A percentile compares a stretch with the other conserved stretches of the same genome.
Conservation (phyloP, 768 basidiomycete species). For the Hypholoma fasciculare region DNA sequence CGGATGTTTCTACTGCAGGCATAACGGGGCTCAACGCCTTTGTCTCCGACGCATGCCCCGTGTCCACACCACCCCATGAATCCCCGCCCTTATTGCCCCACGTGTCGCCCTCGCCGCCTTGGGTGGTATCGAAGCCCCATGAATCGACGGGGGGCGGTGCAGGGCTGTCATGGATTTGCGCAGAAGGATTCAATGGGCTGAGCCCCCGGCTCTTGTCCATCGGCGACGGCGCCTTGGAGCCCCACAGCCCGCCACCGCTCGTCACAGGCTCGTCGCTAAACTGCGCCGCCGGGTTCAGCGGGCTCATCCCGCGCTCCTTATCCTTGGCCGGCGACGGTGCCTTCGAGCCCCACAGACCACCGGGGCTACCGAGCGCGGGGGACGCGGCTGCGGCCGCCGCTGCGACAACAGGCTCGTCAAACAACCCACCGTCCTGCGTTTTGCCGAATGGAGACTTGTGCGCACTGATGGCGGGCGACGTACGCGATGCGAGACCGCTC, state of each 20-base stretch:
- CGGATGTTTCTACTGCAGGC: constrained; percentile 13
- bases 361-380: neutral
- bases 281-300: neutral
- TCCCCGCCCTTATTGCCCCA: constrained; percentile 13
- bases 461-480: constrained; percentile 19
- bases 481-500: constrained; percentile 17
- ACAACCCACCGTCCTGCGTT: constrained; percentile 4
- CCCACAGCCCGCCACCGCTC: constrained; percentile 9
- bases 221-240: constrained; percentile 25
- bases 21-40: constrained; percentile 5
- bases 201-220: constrained; percentile 23
- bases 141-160: constrained; percentile 8
- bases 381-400: neutral
- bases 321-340: constrained; percentile 21
- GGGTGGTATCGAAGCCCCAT: constrained; percentile 10
- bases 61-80: constrained; percentile 9
- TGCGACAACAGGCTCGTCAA: constrained; percentile 10
- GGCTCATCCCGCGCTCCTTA: constrained; percentile 25
- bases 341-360: constrained; percentile 20
- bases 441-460: constrained; percentile 18
- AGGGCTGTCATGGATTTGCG: constrained; percentile 18
- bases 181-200: constrained; percentile 35
- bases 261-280: constrained; percentile 8
- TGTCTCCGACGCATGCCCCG: neutral
- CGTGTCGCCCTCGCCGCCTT: neutral